Conservation (phyloP, 768 basidiomycete genomes). For the Cyclocybe cylindracea region DNA sequence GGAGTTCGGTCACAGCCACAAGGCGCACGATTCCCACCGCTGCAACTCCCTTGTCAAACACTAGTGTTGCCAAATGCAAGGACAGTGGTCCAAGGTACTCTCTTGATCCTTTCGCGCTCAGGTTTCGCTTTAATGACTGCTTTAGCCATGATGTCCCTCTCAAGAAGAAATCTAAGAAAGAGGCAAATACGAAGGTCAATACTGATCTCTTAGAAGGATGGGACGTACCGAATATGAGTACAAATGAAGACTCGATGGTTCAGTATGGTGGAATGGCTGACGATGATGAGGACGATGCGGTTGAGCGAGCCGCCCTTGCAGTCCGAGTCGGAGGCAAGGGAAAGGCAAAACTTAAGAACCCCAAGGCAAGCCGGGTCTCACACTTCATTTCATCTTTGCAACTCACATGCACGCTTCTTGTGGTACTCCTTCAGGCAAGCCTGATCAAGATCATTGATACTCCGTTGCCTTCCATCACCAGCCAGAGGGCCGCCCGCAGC, state of each 20-base stretch:
- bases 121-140: too few species aligned
- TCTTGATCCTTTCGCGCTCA: too few species aligned
- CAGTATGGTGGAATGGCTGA: constrained; percentile 3
- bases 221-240: neutral
- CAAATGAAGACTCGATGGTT: constrained; percentile 7
- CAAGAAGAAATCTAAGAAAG: too few species aligned
- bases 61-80: too few species aligned
- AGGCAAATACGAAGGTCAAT: too few species aligned
- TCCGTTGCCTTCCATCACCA: neutral
- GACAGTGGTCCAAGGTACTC: too few species aligned
- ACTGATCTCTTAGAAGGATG: too few species aligned
- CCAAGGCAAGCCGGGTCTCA: neutral
- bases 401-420: too few species aligned
- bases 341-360: neutral
- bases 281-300: constrained; percentile 5
- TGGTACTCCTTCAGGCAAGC: neutral
- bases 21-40: too few species aligned
- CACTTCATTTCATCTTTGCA: neutral
- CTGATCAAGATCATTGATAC: constrained; percentile 2
- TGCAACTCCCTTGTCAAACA: too few species aligned
- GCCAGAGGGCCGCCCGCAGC: constrained; percentile 9
- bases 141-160: too few species aligned
- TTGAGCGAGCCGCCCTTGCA: constrained; percentile 1
- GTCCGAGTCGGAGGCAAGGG: neutral
- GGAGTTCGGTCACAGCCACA: too few species aligned